Evolutionary conservation across 2,329 filamentous ascomycete species (phyloP), one percentile per base, ranked within the genome.

Genomic region (Aureobasidium melanogenum): DNA sequence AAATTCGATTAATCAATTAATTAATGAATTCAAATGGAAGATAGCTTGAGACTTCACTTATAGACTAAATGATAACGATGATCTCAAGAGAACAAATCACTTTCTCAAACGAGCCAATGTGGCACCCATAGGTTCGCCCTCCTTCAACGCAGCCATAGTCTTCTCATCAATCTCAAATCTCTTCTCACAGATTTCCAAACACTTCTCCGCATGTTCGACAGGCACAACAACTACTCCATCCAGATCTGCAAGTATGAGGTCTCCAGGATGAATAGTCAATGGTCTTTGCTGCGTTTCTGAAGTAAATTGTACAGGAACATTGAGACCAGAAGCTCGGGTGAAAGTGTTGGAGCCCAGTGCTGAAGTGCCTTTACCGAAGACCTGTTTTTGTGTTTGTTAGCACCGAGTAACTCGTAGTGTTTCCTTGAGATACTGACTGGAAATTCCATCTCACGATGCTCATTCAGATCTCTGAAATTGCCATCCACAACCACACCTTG

Each of bases 401-500:
- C 30, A 30, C 28, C 1, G 1, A 30, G 28, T 30, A 5, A 30
- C 28, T 30, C 8, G 28, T 30, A 30, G 28, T 30, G 8, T 30
- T n/a, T n/a, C n/a, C 28, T 30, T 30, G 8, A 5, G 2, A 34
- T 2, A 48, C 51, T 41, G 28, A 64, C 64, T 3, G 67, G 64
- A n/a, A 65, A 59, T 1, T 38, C 50, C 54, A 66, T 56, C 14
- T 64, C 65, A 24, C 62, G 62, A 38, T 62, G 57, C 62, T 75
- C 74, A 24, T 69, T 62, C 5, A 76, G 61, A 62, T 75, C 73
- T 15, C 74, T 65, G 63, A 76, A 72, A 12, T 69, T 68, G 7
- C 74, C 74, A 65, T 76, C 74, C 50, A 76, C 69, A 6, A 76
- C 68, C 4, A 74, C 71, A 17, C 74, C 74, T 5, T 67, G 68